phyloP scores from a whole-genome alignment of 306 rosid genomes.

The Geum urbanum region DNA sequence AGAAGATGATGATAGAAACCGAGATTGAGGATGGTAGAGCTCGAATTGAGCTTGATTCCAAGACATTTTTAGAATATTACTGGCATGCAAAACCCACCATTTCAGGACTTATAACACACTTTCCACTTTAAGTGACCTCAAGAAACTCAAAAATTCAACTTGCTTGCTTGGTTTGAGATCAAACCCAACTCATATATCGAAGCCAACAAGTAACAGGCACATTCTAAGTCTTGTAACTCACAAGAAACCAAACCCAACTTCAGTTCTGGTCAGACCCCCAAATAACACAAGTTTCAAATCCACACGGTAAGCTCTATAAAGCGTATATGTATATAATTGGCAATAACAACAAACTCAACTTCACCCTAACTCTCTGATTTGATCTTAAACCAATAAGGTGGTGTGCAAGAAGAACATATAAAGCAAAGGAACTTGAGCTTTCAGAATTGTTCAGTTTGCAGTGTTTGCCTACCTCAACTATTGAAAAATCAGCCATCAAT shows the following conservation, averaged over 20 bases:
- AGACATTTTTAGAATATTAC: conserved; percentile 48
- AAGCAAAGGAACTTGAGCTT: conserved; percentile 18
- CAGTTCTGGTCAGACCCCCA: conserved; percentile 15
- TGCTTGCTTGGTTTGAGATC: conserved; percentile 35
- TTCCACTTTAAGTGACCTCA: conserved; percentile 19
- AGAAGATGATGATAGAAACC: conserved; percentile 30
- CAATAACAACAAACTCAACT: no score
- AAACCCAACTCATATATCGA: conserved; percentile 49
- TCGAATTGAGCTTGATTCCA: conserved; percentile 43
- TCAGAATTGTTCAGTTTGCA: conserved; percentile 47
- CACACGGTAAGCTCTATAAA: no score
- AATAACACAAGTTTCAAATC: no score
- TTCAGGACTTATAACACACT: conserved; percentile 20
- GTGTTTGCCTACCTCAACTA: conserved; percentile 53
- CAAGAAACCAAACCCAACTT: conserved; percentile 33
- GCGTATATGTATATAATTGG: no score
- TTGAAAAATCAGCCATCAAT: conserved; percentile 34
- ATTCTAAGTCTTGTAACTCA: conserved; percentile 26
- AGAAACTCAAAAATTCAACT: conserved; percentile 1
- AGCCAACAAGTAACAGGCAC: conserved; percentile 39
- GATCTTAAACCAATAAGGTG: conserved; percentile 13
- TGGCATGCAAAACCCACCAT: conserved; percentile 31
- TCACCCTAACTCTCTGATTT: neutral
- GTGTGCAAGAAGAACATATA: conserved; percentile 10
- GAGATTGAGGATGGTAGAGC: conserved; percentile 30